These are phyloP conservation scores for Canna indica DNA, from an alignment of 176 grass and related monocot species.

Conservation along the genomic window DNA sequence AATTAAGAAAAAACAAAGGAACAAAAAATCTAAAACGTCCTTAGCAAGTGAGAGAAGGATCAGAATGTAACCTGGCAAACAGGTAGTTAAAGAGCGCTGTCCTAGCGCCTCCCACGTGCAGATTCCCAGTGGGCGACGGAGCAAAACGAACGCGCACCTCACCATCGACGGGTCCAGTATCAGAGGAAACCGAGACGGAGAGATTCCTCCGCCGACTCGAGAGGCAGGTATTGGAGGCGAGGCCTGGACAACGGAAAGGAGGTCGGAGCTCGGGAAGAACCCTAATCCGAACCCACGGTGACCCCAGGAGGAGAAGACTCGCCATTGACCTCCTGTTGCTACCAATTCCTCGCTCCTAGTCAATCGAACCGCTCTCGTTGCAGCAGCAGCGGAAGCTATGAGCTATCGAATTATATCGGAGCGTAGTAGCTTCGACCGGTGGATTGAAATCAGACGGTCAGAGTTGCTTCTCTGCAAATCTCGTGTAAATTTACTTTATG, in stretches of 20 bases:
- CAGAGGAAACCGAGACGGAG: conserved; percentile 21
- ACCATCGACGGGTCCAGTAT: background rate
- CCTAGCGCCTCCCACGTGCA: conserved; percentile 77
- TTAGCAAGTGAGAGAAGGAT: background rate
- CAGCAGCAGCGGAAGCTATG: background rate
- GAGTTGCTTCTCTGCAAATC: too few relatives aligned
- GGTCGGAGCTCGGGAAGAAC: conserved; percentile 27
- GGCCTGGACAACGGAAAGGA: conserved; percentile 1
- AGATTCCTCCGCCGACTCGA: conserved; percentile 30
- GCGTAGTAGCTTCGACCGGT: background rate
- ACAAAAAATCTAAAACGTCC: too few relatives aligned
- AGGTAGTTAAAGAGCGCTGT: conserved; percentile 95
- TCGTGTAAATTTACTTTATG: too few relatives aligned
- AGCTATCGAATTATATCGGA: background rate
- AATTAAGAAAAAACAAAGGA: background rate
- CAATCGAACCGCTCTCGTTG: too few relatives aligned
- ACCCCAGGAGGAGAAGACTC: conserved; percentile 6
- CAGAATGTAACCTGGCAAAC: conserved; percentile 50
- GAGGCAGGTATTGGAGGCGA: conserved; percentile 18
- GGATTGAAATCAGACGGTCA: background rate
- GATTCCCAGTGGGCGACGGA: conserved; percentile 81
- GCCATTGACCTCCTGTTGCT: conserved; percentile 6
- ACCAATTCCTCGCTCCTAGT: background rate
- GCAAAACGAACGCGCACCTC: conserved; percentile 90
- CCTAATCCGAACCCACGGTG: conserved; percentile 38